Percentiles rank a stretch among this genome's conserved stretches.
phyloP scores from a whole-genome alignment of 306 rosid genomes.

The Malus domestica region DNA sequence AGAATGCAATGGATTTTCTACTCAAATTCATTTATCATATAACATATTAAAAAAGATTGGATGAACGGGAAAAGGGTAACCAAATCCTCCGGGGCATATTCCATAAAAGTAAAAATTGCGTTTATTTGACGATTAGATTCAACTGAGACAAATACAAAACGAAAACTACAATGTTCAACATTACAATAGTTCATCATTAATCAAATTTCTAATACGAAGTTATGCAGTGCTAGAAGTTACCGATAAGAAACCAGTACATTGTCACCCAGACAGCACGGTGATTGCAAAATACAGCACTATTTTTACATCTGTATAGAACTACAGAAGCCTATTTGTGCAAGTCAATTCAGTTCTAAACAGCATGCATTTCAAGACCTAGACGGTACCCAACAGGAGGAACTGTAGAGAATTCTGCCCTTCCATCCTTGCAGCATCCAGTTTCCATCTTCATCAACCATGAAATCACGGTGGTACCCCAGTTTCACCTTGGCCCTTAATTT shows the following conservation, averaged over 20 bases:
- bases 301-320: neutral
- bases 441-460: constrained; percentile 52
- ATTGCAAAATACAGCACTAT: neutral
- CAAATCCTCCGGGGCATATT: neutral
- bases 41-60: neutral
- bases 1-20: no score
- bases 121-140: neutral
- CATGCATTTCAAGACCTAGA: constrained; percentile 17
- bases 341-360: neutral
- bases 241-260: neutral
- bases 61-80: neutral
- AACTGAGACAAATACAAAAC: neutral
- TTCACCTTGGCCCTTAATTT: constrained; percentile 28
- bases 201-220: neutral
- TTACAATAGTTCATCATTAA: neutral
- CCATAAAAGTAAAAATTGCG: neutral
- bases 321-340: neutral
- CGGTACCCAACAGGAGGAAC: constrained; percentile 58
- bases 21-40: no score
- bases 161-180: neutral
- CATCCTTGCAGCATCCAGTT: constrained; percentile 68
- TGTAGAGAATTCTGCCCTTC: constrained; percentile 52
- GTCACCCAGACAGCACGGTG: neutral
- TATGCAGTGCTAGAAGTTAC: neutral
- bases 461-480: constrained; percentile 37